A percentile compares a stretch with the other conserved stretches of the same genome.
phyloP scores from a whole-genome alignment of 2,329 filamentous ascomycete genomes.

The Pestalotiopsis sp. region DNA sequence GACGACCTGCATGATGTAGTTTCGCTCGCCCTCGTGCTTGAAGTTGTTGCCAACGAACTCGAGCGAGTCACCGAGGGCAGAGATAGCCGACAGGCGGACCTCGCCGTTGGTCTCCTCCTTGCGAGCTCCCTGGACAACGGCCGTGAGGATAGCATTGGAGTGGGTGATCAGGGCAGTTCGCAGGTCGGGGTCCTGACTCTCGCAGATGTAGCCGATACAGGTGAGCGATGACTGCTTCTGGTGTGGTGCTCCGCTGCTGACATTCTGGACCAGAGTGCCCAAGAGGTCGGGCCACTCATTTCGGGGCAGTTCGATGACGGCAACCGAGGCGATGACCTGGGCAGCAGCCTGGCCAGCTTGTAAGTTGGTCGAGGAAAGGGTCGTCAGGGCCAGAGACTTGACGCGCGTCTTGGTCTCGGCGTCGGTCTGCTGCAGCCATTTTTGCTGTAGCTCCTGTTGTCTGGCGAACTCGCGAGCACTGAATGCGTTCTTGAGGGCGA shows the following conservation, averaged over 20 bases:
- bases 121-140: conserved; percentile 94
- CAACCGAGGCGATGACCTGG: conserved; percentile 94
- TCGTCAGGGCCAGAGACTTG: conserved; percentile 89
- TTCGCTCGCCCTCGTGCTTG: conserved; percentile 97
- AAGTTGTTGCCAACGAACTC: conserved; percentile 99
- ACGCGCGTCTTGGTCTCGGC: conserved; percentile 82
- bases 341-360: conserved; percentile 88
- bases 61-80: conserved; percentile 91
- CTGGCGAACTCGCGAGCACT: conserved; percentile 87
- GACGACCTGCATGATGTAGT: conserved; percentile 99
- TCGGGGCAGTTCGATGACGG: conserved; percentile 89
- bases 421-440: conserved; percentile 88
- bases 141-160: conserved; percentile 97
- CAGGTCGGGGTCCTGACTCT: conserved; percentile 88
- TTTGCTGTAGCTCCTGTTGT: conserved; percentile 86
- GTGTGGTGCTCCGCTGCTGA: conserved; percentile 82
- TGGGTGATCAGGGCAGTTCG: conserved; percentile 79
- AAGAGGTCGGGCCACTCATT: conserved; percentile 94
- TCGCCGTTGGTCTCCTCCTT: conserved; percentile 94
- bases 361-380: conserved; percentile 76
- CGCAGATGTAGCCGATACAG: conserved; percentile 98
- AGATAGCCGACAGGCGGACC: conserved; percentile 90
- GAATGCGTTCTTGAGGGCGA: conserved; percentile 98
- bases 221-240: conserved; percentile 94
- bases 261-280: conserved; percentile 85